Percentiles rank a stretch among this genome's conserved stretches.
Evolutionary conservation across 192 early-diverging fungal genomes (phyloP).

Genomic region (Helicostylum pulchrum): DNA sequence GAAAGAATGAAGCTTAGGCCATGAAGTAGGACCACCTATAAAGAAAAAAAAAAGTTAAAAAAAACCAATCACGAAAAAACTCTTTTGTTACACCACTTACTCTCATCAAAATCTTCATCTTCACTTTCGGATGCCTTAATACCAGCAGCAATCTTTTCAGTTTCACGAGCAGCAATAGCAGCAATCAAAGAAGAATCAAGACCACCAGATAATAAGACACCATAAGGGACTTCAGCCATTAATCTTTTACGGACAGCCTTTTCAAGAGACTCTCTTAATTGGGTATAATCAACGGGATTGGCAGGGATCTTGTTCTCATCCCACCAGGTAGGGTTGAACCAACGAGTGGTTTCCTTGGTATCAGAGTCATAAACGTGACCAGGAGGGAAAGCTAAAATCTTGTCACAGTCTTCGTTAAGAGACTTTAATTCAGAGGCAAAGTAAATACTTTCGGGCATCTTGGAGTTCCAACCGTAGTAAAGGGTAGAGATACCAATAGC

Average conservation of each 20-base stretch:
- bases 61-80: background rate
- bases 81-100: slow-evolving; percentile 18
- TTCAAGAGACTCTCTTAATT: slow-evolving; percentile 78
- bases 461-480: slow-evolving; percentile 87
- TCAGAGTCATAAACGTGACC: slow-evolving; percentile 88
- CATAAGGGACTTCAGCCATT: slow-evolving; percentile 98
- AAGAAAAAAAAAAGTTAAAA: slow-evolving; percentile 1
- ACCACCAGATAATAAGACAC: slow-evolving; percentile 92
- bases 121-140: slow-evolving; percentile 34
- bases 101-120: slow-evolving; percentile 61
- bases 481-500: slow-evolving; percentile 98
- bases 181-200: slow-evolving; percentile 95
- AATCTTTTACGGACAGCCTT: slow-evolving; percentile 91
- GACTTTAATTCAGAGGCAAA: slow-evolving; percentile 95
- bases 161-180: slow-evolving; percentile 86
- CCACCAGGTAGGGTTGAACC: slow-evolving; percentile 94
- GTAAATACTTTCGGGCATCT: slow-evolving; percentile 84
- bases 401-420: slow-evolving; percentile 95
- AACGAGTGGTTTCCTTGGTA: slow-evolving; percentile 75
- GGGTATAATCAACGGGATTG: slow-evolving; percentile 59
- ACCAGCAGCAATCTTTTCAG: slow-evolving; percentile 60
- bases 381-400: slow-evolving; percentile 96
- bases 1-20: slow-evolving; percentile 96
- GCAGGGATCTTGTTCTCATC: slow-evolving; percentile 55
- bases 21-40: slow-evolving; percentile 60